These are phyloP conservation scores for Camellia lanceoleosa DNA, from an alignment of 148 eudicot species.

Conservation along the genomic window DNA sequence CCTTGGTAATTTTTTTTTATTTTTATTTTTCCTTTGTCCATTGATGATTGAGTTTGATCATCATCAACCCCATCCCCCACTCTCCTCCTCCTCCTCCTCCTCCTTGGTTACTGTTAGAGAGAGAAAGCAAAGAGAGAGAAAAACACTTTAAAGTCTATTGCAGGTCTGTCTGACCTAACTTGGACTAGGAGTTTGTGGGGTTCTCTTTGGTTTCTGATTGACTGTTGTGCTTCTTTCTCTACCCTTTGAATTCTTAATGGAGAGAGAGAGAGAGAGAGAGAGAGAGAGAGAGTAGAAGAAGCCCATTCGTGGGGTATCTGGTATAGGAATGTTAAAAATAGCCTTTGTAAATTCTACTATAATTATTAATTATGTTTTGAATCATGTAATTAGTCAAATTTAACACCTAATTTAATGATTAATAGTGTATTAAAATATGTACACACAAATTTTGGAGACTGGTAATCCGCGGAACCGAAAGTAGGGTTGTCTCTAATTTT, in stretches of 20 bases:
- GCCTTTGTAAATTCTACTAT: neutral
- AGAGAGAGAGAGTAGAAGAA: neutral
- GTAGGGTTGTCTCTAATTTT: too few relatives aligned
- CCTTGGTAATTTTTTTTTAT: neutral
- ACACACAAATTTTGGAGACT: too few relatives aligned
- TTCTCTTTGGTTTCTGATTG: constrained; percentile 23
- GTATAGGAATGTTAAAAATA: constrained; percentile 11
- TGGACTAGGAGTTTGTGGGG: constrained; percentile 29
- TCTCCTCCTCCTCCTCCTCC: constrained; percentile 11
- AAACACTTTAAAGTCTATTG: neutral
- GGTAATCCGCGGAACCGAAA: too few relatives aligned
- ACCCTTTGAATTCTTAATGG: neutral
- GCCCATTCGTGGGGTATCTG: constrained; percentile 17
- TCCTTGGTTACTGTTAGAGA: constrained; percentile 2
- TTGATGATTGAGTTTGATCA: constrained; percentile 3
- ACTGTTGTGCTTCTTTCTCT: constrained; percentile 17
- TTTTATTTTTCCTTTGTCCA: neutral
- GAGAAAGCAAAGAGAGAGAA: constrained; percentile 15
- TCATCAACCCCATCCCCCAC: constrained; percentile 15
- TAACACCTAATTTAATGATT: too few relatives aligned
- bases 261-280: constrained; percentile 9
- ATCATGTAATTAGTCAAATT: too few relatives aligned
- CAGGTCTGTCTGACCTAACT: constrained; percentile 14
- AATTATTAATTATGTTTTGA: too few relatives aligned
- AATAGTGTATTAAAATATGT: too few relatives aligned